phyloP scores from a whole-genome alignment of 352 stramenopile genomes.

The Aphanomyces invadans region DNA sequence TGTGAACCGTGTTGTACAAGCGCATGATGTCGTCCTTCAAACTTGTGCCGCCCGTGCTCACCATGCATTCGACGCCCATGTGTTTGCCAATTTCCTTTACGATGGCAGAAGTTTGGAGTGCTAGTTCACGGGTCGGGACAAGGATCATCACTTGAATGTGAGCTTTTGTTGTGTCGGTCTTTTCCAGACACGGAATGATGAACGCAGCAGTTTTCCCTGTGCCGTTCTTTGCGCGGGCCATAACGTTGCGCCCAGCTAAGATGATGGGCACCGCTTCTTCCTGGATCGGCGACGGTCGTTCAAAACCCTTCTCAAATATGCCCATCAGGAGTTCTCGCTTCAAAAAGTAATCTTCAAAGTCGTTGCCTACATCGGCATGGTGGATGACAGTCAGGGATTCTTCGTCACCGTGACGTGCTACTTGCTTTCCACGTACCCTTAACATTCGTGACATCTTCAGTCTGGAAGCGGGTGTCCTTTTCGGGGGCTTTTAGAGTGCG shows the following conservation, averaged over 20 bases:
- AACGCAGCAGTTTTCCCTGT: conserved; percentile 99
- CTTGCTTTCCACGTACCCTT: conserved; percentile 53
- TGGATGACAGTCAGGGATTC: background rate
- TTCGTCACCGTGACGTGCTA: background rate
- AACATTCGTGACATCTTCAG: conserved; percentile 97
- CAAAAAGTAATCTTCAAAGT: conserved; percentile 99
- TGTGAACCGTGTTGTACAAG: conserved; percentile 99
- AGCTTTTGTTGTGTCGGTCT: conserved; percentile 95
- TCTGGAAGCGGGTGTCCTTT: conserved; percentile 86
- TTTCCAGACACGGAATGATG: conserved; percentile 99
- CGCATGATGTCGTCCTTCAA: conserved; percentile 99
- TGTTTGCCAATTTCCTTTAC: conserved; percentile 99
- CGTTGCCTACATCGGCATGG: conserved; percentile 65
- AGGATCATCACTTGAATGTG: conserved; percentile 99
- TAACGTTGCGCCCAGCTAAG: conserved; percentile 95
- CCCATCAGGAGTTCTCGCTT: conserved; percentile 99
- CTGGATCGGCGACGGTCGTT: conserved; percentile 98
- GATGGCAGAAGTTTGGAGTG: conserved; percentile 96
- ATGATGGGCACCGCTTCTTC: conserved; percentile 99
- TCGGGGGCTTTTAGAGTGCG: conserved; percentile 61
- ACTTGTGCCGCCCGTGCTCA: conserved; percentile 97
- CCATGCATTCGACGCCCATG: conserved; percentile 96
- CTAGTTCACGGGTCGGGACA: conserved; percentile 97
- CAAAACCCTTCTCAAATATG: conserved; percentile 99
- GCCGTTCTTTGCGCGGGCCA: conserved; percentile 98